These are phyloP conservation scores for Candida sp. DNA, from an alignment of 1,139 yeast genomes.

Conservation along the genomic window DNA sequence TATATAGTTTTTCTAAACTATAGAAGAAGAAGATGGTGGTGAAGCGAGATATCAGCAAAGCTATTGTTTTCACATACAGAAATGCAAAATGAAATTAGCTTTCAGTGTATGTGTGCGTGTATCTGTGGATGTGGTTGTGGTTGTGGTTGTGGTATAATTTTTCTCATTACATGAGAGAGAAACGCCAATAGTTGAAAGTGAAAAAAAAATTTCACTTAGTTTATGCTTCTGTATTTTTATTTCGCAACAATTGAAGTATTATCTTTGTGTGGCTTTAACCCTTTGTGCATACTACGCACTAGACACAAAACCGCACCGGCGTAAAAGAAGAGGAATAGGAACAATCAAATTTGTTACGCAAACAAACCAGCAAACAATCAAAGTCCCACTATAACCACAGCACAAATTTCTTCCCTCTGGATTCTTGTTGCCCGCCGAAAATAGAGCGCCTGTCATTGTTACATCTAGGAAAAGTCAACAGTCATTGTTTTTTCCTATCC, in stretches of 20 bases:
- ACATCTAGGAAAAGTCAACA: too few relatives aligned
- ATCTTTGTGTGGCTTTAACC: not conserved
- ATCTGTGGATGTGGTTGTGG: not conserved
- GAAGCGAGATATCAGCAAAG: too few relatives aligned
- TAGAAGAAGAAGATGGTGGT: not conserved
- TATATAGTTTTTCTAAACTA: not conserved
- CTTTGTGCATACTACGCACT: not conserved
- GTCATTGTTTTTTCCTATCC: not conserved
- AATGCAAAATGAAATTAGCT: not conserved
- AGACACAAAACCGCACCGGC: not conserved
- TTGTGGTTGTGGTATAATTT: not conserved
- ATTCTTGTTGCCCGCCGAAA: too few relatives aligned
- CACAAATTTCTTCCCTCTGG: too few relatives aligned
- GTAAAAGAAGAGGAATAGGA: not conserved
- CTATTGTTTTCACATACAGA: too few relatives aligned
- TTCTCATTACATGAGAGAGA: not conserved
- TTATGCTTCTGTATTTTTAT: not conserved
- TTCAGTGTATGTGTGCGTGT: too few relatives aligned
- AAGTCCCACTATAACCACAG: too few relatives aligned
- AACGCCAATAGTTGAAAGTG: not conserved
- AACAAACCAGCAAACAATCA: not conserved
- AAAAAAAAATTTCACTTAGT: not conserved
- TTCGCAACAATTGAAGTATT: constrained; percentile 1
- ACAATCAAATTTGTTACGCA: not conserved
- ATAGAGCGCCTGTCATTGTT: too few relatives aligned